phyloP scores from a whole-genome alignment of 2,329 filamentous ascomycete species.

The Fusarium sp. region DNA sequence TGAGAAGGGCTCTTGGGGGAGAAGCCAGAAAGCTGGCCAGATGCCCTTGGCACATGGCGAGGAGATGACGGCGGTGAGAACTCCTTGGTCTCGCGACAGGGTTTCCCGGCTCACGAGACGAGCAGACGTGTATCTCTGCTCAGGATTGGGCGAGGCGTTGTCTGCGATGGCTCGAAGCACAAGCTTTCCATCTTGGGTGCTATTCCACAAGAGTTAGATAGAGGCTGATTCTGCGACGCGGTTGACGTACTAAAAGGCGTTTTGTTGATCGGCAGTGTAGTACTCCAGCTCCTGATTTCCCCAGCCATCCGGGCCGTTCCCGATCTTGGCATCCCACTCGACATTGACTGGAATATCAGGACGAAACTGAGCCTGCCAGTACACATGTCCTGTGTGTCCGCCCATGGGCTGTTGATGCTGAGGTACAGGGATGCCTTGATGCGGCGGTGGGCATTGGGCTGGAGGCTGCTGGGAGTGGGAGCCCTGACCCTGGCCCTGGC shows the following conservation, averaged over 20 bases:
- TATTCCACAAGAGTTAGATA: slow-evolving; percentile 19
- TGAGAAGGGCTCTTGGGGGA: slow-evolving; percentile 64
- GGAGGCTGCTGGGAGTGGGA: slow-evolving; percentile 15
- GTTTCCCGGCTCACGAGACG: slow-evolving; percentile 63
- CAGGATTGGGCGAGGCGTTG: slow-evolving; percentile 45
- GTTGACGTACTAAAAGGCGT: slow-evolving; percentile 59
- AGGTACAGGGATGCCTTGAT: slow-evolving; percentile 33
- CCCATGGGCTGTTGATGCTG: slow-evolving; percentile 31
- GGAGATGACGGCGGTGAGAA: slow-evolving; percentile 59
- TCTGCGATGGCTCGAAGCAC: slow-evolving; percentile 61
- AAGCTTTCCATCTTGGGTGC: slow-evolving; percentile 59
- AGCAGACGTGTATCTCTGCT: slow-evolving; percentile 62
- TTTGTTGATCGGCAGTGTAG: slow-evolving; percentile 59
- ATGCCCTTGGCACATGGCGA: slow-evolving; percentile 65
- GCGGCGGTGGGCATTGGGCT: slow-evolving; percentile 31
- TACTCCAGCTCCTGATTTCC: slow-evolving; percentile 69
- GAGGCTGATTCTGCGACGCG: neutral
- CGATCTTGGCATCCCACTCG: slow-evolving; percentile 64
- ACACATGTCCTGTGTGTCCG: slow-evolving; percentile 44
- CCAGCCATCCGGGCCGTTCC: slow-evolving; percentile 67
- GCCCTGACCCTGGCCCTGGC: slow-evolving; percentile 9
- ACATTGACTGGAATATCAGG: slow-evolving; percentile 56
- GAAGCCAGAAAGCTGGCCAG: slow-evolving; percentile 70
- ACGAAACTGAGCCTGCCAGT: slow-evolving; percentile 63
- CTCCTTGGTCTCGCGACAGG: slow-evolving; percentile 60